A percentile compares a stretch with the other conserved stretches of the same genome.
phyloP scores from a whole-genome alignment of 2,329 filamentous ascomycete species.

The Xylariaceae sp. region DNA sequence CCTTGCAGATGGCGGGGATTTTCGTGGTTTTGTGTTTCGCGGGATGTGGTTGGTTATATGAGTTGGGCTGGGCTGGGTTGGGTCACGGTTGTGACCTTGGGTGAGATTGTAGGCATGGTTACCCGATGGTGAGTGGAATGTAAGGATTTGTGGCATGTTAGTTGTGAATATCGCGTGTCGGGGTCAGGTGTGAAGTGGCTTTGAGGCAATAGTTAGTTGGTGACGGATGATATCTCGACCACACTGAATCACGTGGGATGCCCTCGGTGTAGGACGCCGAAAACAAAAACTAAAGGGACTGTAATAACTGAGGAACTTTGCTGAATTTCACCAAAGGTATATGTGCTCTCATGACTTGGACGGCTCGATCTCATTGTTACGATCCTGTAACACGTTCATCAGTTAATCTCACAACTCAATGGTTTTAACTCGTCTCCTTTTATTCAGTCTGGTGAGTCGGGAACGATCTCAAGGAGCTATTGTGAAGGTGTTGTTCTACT shows the following conservation, averaged over 20 bases:
- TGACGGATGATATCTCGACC: no score
- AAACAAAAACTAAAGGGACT: not conserved
- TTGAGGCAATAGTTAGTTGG: no score
- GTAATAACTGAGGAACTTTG: no score
- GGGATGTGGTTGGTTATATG: no score
- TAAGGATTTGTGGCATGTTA: not conserved
- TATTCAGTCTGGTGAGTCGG: not conserved
- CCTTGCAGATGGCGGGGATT: constrained; percentile 12
- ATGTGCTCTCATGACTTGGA: not conserved
- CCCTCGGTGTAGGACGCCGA: not conserved
- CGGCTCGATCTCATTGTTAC: not conserved
- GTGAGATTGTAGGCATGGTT: no score
- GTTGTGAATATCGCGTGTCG: not conserved
- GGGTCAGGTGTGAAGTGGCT: not conserved
- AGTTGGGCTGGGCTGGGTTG: not conserved
- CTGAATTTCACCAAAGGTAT: not conserved
- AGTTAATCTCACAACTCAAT: not conserved
- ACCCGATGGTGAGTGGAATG: not conserved
- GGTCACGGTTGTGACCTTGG: not conserved
- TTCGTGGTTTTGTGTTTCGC: not conserved
- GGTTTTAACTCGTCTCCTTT: not conserved
- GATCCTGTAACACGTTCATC: not conserved
- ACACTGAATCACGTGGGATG: not conserved
- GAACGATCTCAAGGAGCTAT: no score
- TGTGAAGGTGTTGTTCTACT: not conserved